Evolutionary conservation across 495 filamentous ascomycete genomes (phyloP).

Genomic region (Penicillium simplicissimum): DNA sequence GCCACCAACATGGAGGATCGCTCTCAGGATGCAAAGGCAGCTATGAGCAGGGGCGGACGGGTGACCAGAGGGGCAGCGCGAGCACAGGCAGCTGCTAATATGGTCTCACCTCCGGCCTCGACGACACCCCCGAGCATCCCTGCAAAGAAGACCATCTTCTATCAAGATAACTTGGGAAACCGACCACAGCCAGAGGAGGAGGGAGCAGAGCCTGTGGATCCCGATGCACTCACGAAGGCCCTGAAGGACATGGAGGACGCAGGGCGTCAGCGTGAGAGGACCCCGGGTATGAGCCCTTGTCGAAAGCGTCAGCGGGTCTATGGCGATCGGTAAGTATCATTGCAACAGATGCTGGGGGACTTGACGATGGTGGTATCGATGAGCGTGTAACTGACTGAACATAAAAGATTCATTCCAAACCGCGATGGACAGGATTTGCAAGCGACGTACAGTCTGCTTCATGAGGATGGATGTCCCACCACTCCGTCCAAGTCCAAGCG

Average conservation of each 20-base stretch:
- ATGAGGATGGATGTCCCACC: constrained; percentile 88
- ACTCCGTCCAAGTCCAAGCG: constrained; percentile 83
- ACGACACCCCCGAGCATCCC: constrained; percentile 49
- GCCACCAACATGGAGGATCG: constrained; percentile 27
- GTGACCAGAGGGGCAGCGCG: constrained; percentile 11
- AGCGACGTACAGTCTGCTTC: constrained; percentile 84
- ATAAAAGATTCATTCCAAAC: constrained; percentile 85
- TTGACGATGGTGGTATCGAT: background rate
- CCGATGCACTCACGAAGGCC: constrained; percentile 61
- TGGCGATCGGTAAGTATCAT: constrained; percentile 65
- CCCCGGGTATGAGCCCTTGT: constrained; percentile 75
- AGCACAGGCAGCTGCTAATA: constrained; percentile 30
- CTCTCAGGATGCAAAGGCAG: constrained; percentile 21
- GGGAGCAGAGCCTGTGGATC: constrained; percentile 59
- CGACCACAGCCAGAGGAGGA: constrained; percentile 30
- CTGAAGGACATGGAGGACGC: constrained; percentile 64
- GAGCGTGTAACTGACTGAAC: constrained; percentile 6
- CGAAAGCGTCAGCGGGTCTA: constrained; percentile 86
- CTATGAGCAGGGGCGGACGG: constrained; percentile 12
- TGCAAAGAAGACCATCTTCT: constrained; percentile 42
- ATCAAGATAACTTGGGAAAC: constrained; percentile 34
- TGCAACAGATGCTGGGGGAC: background rate
- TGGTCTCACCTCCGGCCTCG: constrained; percentile 45
- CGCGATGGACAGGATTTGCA: constrained; percentile 90
- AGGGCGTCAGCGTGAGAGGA: constrained; percentile 63